phyloP scores from a whole-genome alignment of 164 flowering plant species.

The Annona cherimola region DNA sequence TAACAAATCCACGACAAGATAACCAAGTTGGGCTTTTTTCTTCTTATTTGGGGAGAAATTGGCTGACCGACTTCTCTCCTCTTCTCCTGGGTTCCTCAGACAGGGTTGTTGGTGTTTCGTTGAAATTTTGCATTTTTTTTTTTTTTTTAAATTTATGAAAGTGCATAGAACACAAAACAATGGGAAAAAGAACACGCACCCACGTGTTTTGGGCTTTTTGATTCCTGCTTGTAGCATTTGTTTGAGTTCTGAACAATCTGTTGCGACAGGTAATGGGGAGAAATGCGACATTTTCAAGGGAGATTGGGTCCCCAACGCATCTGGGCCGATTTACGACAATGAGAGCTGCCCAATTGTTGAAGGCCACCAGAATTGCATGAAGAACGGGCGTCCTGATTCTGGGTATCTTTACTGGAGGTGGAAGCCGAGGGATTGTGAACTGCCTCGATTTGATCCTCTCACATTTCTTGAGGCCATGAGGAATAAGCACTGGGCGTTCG shows the following conservation, averaged over 20 bases:
- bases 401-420: slow-evolving; percentile 87
- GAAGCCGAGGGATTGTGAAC: slow-evolving; percentile 63
- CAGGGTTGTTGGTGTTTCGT: neutral
- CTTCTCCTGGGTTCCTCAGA: neutral
- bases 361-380: slow-evolving; percentile 87
- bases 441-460: slow-evolving; percentile 53
- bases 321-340: slow-evolving; percentile 74
- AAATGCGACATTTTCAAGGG: slow-evolving; percentile 74
- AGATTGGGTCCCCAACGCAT: slow-evolving; percentile 69
- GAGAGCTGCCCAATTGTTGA: slow-evolving; percentile 62
- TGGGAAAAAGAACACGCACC: neutral
- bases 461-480: slow-evolving; percentile 74
- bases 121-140: neutral
- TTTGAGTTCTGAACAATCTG: neutral
- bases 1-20: neutral
- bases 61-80: neutral
- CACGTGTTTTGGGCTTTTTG: neutral
- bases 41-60: neutral
- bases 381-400: slow-evolving; percentile 83
- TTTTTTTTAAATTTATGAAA: neutral
- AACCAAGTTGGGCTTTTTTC: neutral
- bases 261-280: slow-evolving; percentile 23
- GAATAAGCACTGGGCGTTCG: slow-evolving; percentile 69
- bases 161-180: neutral
- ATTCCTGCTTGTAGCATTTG: neutral